A percentile compares a stretch with the other conserved stretches of the same genome.
These are phyloP conservation scores for Parietichytrium sp. DNA, from an alignment of 108 stramenopile species.

Conservation along the genomic window DNA sequence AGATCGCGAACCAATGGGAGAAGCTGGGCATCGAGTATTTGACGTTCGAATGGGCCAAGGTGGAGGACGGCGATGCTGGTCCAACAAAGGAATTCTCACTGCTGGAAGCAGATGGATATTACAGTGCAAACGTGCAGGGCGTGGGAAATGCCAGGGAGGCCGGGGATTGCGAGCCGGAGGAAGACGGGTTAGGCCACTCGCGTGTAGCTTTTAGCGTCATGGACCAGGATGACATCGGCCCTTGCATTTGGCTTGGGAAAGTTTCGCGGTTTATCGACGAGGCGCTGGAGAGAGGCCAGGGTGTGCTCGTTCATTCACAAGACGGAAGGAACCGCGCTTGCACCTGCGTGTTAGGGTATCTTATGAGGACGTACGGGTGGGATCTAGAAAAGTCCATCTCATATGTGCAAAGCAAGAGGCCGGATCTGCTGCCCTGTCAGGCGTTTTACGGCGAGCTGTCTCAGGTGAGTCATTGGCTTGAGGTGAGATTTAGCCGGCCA, in stretches of 20 bases:
- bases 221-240: not conserved
- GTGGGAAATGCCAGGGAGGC: too few species aligned
- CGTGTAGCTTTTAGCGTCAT: not conserved
- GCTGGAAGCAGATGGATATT: conserved; percentile 30
- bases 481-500: not conserved
- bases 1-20: conserved; percentile 41
- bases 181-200: too few species aligned
- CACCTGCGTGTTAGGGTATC: not conserved
- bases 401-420: conserved; percentile 38
- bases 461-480: conserved; percentile 1
- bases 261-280: conserved; percentile 43
- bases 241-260: conserved; percentile 35
- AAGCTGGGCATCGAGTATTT: conserved; percentile 36
- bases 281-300: not conserved
- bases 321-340: conserved; percentile 29
- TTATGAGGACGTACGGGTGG: conserved; percentile 45
- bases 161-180: too few species aligned
- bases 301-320: conserved; percentile 38
- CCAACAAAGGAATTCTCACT: too few species aligned
- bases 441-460: not conserved
- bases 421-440: conserved; percentile 4
- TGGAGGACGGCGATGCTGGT: too few species aligned
- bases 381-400: conserved; percentile 24
- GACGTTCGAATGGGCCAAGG: conserved; percentile 11
- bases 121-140: too few species aligned